Base-by-base conservation (phyloP, 2,329 filamentous ascomycete genomes). In the Colletotrichum somersetense region DNA sequence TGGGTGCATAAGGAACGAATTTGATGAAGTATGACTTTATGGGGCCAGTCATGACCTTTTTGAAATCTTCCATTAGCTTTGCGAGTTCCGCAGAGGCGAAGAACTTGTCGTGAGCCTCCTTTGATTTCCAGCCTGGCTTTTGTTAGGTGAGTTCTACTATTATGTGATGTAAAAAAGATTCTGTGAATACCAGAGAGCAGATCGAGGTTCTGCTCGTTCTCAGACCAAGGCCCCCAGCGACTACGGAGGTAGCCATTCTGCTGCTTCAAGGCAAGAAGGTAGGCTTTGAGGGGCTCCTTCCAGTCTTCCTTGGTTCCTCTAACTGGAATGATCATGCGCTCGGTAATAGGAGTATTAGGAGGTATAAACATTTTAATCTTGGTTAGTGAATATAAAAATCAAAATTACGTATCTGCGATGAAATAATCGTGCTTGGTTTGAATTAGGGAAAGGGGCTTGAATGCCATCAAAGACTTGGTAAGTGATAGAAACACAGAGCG, bases 151-250 rank as follows among this genome's bases (percentile, higher is more conserved):
- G 2, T 35, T 40, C 11, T 0, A 3, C 1, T 18, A 46, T 38
- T 8, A 8, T 1, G 6, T 8, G 5, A 5, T 5, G 23, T 10
- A 1, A 4, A 2, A 14, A 42, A 35, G 30, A 2, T 5, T 11
- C 2, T 20, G 56, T 0, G 4, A 58, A n/a, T 72, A 72, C 69
- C 69, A 30, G 66, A 69, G n/a, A 72, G 63, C 11, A 72, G 50
- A 12, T 72, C 69, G 2, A 72, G 59, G 16, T 35, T 46, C 59
- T 72, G 61, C 46, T 72, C 65, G 18, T 72, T 61, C 58, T 72
- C 69, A 16, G 44, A 64, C 66, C 69, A 72, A 55, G 69, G 69
- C 12, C 69, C 69, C 69, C 69, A 72, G 38, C 69, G 58, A 30
- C 58, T 70, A 38, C 69, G 66, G 23, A 72, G 69, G 55, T 72